Base-by-base conservation (phyloP, 306 rosid species). In the Casuarina glauca region DNA sequence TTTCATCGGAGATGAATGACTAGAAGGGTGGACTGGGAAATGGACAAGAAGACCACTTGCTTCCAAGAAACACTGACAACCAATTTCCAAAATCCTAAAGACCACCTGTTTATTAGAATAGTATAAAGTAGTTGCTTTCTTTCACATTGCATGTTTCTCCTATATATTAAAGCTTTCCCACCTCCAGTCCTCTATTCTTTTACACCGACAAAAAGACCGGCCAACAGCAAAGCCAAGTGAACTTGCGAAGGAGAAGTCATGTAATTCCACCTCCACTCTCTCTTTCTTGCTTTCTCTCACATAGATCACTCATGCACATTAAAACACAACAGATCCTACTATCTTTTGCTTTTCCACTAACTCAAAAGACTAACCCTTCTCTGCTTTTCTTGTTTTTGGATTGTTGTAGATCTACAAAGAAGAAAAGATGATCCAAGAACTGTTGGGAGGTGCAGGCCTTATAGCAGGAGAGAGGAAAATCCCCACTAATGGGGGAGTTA, bases 371-470 rank as follows among this genome's bases (percentile, higher is more conserved):
- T 85, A 83, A 49, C 83, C 78, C 86, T 84, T 85, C 60, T 55
- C 84, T 87, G 88, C 91, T 87, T 87, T 88, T 78, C 75, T 76
- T 80, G 83, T 74, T 87, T 87, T 87, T 91, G 94, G 96, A 87
- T 90, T 90, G 86, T 90, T 88, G 87, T 81, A 88, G 93, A 90
- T 89, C 97, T 70, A 77, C 83, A 84, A 82, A 82, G 76, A 74
- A 80, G 78, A 78, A 53, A 86, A 87, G 88, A 93, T 95, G 98
- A 92, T 95, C 85, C 97, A 93, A 80, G 97, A 95, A 83, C 90
- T 95, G 77, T 91, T 95, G 63, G 90, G 93, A 72, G 91, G 85
- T 72, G 51, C 96, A 67, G 82, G 84, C 35, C 81, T 88, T 76
- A 63, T 79, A 78, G 77, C 85, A 26, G 86, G 84, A 76, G 96